Conservation (phyloP, 2,329 filamentous ascomycete species). For the Leptographium wingfieldii region DNA sequence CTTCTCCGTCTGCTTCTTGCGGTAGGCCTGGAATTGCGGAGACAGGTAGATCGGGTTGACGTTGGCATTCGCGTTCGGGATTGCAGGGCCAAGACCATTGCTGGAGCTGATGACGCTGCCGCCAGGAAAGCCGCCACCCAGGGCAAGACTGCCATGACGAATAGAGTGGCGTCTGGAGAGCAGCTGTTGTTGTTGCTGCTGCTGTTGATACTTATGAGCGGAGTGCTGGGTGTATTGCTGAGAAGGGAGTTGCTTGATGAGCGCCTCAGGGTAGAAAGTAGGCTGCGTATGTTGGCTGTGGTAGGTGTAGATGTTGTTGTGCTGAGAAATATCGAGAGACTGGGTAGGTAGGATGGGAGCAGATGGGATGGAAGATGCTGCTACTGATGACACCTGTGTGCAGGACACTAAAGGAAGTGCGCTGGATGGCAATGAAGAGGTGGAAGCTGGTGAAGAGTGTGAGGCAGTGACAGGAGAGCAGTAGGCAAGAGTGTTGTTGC, state of each 20-base stretch:
- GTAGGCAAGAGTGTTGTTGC: slow-evolving; percentile 24
- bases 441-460: slow-evolving; percentile 1
- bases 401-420: slow-evolving; percentile 8
- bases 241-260: slow-evolving; percentile 7
- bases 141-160: slow-evolving; percentile 2
- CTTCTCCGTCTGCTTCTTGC: slow-evolving; percentile 51
- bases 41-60: slow-evolving; percentile 49
- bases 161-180: slow-evolving; percentile 5
- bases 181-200: slow-evolving; percentile 13
- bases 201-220: slow-evolving; percentile 6
- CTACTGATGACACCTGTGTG: slow-evolving; percentile 14
- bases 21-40: slow-evolving; percentile 52
- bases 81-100: slow-evolving; percentile 2
- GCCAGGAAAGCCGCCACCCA: slow-evolving; percentile 4
- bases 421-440: slow-evolving; percentile 4
- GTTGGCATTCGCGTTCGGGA: slow-evolving; percentile 1
- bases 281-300: slow-evolving; percentile 7
- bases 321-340: slow-evolving; percentile 25
- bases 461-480: slow-evolving; percentile 25
- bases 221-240: slow-evolving; percentile 2
- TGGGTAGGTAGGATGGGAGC: slow-evolving; percentile 37
- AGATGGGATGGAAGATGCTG: slow-evolving; percentile 19
- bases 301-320: slow-evolving; percentile 10
- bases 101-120: slow-evolving; percentile 2
- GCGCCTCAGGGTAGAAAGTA: slow-evolving; percentile 4